Base-by-base conservation (phyloP, 164 flowering plant genomes). In the Piper longum region DNA sequence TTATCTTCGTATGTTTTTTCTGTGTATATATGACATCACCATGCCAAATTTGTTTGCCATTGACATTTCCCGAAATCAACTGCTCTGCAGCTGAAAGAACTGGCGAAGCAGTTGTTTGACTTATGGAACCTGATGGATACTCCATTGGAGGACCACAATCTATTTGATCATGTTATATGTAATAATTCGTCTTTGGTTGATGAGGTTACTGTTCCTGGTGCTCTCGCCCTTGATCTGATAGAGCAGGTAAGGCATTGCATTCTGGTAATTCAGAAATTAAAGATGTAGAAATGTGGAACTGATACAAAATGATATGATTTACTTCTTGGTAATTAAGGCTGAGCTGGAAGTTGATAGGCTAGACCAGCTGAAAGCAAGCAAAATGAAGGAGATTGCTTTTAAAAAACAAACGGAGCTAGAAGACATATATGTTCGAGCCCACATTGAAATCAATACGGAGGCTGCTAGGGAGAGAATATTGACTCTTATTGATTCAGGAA, bases 81-180 rank as follows among this genome's bases (percentile, higher is more conserved):
- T 26, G 54, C 2, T 76, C 19, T 65, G 12, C 60, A 95, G 99
- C 96, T 95, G 75, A 97, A 95, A 91, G 96, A 85, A 68, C 76
- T 88, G 59, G 91, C 97, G 13, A 72, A 80, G 63, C 95, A 88
- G 76, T 77, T 93, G 55, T 73, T 77, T 77, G 97, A 93, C 71
- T 81, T 91, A 63, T 95, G 99, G 99, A 89, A 91, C 80, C 75
- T 95, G 76, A 90, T 95, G 97, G 99, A 95, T 73, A 85, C 99
- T 41, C 74, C 95, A 2, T 62, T 57, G 13, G 95, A 88, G 67
- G 99, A 95, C 72, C 77, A 91, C 61, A 76, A 73, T 64, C 71
- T 87, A 54, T 95, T 91, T 76, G 87, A 88, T 68, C 95, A 91
- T 76, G 89, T 95, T 44, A 95, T 95, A 44, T 86, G 96, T 70